These are phyloP conservation scores for Coemansia umbellata DNA, from an alignment of 192 early-diverging fungal species.

Conservation along the genomic window DNA sequence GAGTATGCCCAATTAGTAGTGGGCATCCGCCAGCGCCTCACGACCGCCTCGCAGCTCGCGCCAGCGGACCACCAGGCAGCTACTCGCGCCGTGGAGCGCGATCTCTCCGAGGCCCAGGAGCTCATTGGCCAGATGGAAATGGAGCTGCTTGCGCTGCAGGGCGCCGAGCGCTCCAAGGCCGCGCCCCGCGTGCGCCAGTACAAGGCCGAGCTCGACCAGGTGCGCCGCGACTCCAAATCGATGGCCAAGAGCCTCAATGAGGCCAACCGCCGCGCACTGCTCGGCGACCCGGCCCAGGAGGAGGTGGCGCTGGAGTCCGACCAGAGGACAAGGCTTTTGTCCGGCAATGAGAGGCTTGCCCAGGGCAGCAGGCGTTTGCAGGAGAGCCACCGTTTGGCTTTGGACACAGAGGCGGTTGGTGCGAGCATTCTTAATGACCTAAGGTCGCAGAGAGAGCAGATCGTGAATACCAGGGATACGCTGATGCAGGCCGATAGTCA, in stretches of 20 bases:
- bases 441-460: conserved; percentile 86
- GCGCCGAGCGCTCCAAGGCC: conserved; percentile 59
- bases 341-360: conserved; percentile 82
- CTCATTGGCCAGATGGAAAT: conserved; percentile 94
- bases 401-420: conserved; percentile 89
- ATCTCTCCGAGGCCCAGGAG: conserved; percentile 87
- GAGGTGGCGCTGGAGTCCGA: conserved; percentile 45
- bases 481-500: conserved; percentile 74
- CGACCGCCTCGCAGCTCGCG: neutral
- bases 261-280: conserved; percentile 59
- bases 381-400: conserved; percentile 81
- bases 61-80: neutral
- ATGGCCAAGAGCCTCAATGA: conserved; percentile 29
- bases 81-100: conserved; percentile 68
- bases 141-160: conserved; percentile 74
- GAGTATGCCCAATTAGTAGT: neutral
- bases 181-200: conserved; percentile 64
- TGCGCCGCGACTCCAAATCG: conserved; percentile 58
- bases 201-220: conserved; percentile 76
- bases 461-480: conserved; percentile 80
- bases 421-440: conserved; percentile 78
- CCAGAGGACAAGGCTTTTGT: conserved; percentile 73
- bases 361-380: conserved; percentile 76
- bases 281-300: conserved; percentile 55
- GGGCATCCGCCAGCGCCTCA: conserved; percentile 1